Conservation (phyloP, 148 eudicot species). For the Chenopodium album region DNA sequence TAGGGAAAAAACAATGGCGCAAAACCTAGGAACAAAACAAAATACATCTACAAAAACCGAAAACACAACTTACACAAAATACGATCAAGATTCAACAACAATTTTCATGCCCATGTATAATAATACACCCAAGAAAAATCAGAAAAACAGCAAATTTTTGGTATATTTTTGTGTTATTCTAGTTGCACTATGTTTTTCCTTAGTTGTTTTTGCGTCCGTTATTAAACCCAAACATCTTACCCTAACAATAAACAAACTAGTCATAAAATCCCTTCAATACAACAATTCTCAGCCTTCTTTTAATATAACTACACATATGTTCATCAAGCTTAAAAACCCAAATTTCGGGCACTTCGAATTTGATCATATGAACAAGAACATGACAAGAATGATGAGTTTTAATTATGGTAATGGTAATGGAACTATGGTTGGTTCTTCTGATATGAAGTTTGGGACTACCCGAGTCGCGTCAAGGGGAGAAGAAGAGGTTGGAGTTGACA, state of each 20-base stretch:
- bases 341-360: slow-evolving; percentile 38
- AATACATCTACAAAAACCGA: background rate
- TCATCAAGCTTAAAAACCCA: slow-evolving; percentile 28
- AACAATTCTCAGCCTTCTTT: slow-evolving; percentile 28
- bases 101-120: background rate
- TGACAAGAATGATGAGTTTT: slow-evolving; percentile 15
- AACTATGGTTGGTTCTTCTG: slow-evolving; percentile 20
- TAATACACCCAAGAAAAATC: background rate
- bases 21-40: background rate
- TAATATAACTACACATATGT: slow-evolving; percentile 26
- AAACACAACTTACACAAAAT: background rate
- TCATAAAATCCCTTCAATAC: slow-evolving; percentile 24
- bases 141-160: slow-evolving; percentile 30
- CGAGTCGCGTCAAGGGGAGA: slow-evolving; percentile 20
- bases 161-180: slow-evolving; percentile 32
- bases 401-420: slow-evolving; percentile 22
- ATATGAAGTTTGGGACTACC: slow-evolving; percentile 4
- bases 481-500: slow-evolving; percentile 8
- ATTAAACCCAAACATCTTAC: slow-evolving; percentile 28
- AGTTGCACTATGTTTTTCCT: slow-evolving; percentile 20
- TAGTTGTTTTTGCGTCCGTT: slow-evolving; percentile 31
- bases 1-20: background rate
- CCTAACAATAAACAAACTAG: slow-evolving; percentile 16
- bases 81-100: background rate
- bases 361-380: background rate